A percentile compares a stretch with the other conserved stretches of the same genome.
Conservation (phyloP, 305 asterid species). For the Euphrasia arctica region DNA sequence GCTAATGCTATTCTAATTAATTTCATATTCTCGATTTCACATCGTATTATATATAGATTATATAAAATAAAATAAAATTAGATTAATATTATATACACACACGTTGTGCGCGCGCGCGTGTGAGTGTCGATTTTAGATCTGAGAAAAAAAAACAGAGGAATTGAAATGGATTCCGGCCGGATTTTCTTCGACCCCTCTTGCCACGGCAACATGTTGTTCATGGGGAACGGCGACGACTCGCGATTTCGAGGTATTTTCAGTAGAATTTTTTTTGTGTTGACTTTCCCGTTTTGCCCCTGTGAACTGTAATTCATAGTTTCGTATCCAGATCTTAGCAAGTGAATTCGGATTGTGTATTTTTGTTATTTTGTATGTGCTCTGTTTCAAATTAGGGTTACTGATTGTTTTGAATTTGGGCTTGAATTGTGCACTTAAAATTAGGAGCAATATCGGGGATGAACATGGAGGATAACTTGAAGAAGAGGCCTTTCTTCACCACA, state of each 20-base stretch:
- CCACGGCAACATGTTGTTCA: constrained; percentile 68
- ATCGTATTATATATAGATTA: constrained; percentile 22
- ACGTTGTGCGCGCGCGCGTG: constrained; percentile 17
- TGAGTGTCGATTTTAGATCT: constrained; percentile 31
- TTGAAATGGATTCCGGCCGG: constrained; percentile 70
- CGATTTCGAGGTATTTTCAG: constrained; percentile 64
- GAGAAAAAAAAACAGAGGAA: constrained; percentile 20
- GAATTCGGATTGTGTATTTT: not conserved
- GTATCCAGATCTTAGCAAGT: not conserved
- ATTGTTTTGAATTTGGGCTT: constrained; percentile 7
- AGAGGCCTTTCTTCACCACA: constrained; percentile 74
- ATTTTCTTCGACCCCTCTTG: constrained; percentile 67
- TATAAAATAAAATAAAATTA: constrained; percentile 3
- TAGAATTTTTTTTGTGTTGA: constrained; percentile 3
- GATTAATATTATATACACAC: constrained; percentile 27
- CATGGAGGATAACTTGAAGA: constrained; percentile 68
- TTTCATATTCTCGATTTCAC: constrained; percentile 10
- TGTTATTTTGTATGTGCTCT: not conserved
- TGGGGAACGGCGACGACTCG: constrained; percentile 63
- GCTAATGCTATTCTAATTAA: constrained; percentile 70
- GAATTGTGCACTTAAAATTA: constrained; percentile 15
- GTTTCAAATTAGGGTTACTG: not conserved
- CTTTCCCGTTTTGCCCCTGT: constrained; percentile 13
- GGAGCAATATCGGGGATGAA: constrained; percentile 64
- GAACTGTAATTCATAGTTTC: not conserved